Evolutionary conservation across 345 rosid genomes (phyloP).

Genomic region (Chamaenerion angustifolium): DNA sequence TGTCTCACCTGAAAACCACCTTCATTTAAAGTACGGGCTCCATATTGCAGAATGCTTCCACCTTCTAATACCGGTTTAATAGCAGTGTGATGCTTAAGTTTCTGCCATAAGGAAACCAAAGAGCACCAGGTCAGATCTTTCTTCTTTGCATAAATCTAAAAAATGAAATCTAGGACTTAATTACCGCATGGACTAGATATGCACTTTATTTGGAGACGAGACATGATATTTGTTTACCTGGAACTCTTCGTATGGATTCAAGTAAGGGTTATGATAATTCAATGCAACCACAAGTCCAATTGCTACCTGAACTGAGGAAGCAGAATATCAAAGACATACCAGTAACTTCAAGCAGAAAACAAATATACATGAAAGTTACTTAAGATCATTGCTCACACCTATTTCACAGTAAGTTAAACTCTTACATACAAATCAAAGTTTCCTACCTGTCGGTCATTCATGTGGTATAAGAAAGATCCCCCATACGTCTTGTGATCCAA

Average conservation of each 20-base stretch:
- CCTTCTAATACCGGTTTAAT: slow-evolving; percentile 74
- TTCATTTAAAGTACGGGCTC: slow-evolving; percentile 94
- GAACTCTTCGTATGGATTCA: slow-evolving; percentile 86
- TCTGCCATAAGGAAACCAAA: slow-evolving; percentile 25
- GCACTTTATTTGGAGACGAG: no score
- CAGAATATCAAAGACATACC: neutral
- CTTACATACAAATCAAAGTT: neutral
- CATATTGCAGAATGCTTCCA: slow-evolving; percentile 78
- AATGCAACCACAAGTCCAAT: slow-evolving; percentile 83
- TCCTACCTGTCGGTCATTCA: slow-evolving; percentile 68
- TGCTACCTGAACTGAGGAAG: slow-evolving; percentile 39
- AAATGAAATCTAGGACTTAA: neutral
- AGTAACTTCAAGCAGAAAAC: no score
- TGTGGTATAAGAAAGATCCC: slow-evolving; percentile 94
- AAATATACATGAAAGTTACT: no score
- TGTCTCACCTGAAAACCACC: slow-evolving; percentile 89
- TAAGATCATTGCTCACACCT: no score
- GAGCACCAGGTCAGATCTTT: no score
- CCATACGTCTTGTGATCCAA: slow-evolving; percentile 79
- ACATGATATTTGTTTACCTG: slow-evolving; percentile 35
- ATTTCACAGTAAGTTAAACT: no score
- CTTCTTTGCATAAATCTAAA: neutral
- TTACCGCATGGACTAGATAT: no score
- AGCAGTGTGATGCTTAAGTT: slow-evolving; percentile 88
- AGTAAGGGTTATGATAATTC: slow-evolving; percentile 71